Conservation (phyloP, 208 protist genomes). For the Polymyxa betae region DNA sequence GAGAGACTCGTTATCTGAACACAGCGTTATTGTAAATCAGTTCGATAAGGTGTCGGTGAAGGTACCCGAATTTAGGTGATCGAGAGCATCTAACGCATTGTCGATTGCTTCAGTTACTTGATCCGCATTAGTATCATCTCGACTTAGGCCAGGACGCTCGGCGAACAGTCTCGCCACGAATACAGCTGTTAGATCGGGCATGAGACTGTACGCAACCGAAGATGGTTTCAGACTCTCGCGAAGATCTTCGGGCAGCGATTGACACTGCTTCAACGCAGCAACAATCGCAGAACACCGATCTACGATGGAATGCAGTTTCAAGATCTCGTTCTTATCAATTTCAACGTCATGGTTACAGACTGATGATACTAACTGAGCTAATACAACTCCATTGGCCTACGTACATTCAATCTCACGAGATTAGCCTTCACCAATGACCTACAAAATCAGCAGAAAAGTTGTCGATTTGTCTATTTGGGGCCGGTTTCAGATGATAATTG, state of each 20-base stretch:
- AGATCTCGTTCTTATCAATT: neutral
- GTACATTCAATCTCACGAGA: neutral
- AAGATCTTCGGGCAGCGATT: neutral
- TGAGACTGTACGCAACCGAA: neutral
- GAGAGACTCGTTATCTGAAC: too few species aligned
- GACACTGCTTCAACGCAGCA: neutral
- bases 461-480: neutral
- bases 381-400: neutral
- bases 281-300: neutral
- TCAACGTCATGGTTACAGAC: neutral
- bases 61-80: neutral
- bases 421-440: neutral
- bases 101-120: neutral
- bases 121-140: neutral
- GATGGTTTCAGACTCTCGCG: neutral
- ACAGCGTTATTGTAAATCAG: too few species aligned
- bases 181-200: neutral
- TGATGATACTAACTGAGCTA: neutral
- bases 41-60: too few species aligned
- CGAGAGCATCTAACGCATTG: neutral
- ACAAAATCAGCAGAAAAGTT: slow-evolving; percentile 29
- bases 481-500: neutral
- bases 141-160: neutral
- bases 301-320: neutral
- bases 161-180: slow-evolving; percentile 4